Evolutionary conservation across 768 basidiomycete genomes (phyloP), one percentile per base, ranked within the genome.

Genomic region (Ephemerocybe angulata): DNA sequence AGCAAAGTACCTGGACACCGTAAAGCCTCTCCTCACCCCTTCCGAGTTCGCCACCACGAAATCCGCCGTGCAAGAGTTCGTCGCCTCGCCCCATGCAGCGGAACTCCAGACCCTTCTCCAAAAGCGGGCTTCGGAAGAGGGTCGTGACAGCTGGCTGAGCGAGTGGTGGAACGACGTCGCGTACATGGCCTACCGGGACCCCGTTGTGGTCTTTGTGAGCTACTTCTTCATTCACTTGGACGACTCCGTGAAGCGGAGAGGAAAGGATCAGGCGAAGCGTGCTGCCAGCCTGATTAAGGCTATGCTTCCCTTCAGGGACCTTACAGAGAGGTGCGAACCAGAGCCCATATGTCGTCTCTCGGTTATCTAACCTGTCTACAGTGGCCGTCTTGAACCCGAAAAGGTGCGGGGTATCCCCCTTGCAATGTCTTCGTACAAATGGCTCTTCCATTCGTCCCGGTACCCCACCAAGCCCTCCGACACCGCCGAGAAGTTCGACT

Each of bases 81-180:
- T 91, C 19, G 62, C 73, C 10, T 91, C 88, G 0, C 81, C 87
- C 0, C 80, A 83, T 50, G 85, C 84, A 1, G 76, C 79, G 15
- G 81, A 84, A 53, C 80, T 98, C 12, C 96, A 98, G 72, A 69
- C 74, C 31, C 78, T 97, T 2, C 78, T 98, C 30, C 78, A 91
- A 65, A 77, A 81, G 21, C 82, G 94, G 1, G 93, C 93, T 0
- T 76, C 77, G 0, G 76, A 83, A 24, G 80, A 82, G 1, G 69
- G 70, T 17, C 69, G 73, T 50, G 76, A 74, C 62, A 94, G 80
- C 74, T 99, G 97, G 97, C 78, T 99, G n/a, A 80, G 82, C 44
- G 93, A 96, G 50, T 99, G 97, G 97, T 99, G 96, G 96, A 95
- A 98, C 71, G 92, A 97, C 31, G 82, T 70, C 4, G 95, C 95